A percentile compares a stretch with the other conserved stretches of the same genome.
Evolutionary conservation across 306 rosid species (phyloP).

Genomic region (Neltuma alba): DNA sequence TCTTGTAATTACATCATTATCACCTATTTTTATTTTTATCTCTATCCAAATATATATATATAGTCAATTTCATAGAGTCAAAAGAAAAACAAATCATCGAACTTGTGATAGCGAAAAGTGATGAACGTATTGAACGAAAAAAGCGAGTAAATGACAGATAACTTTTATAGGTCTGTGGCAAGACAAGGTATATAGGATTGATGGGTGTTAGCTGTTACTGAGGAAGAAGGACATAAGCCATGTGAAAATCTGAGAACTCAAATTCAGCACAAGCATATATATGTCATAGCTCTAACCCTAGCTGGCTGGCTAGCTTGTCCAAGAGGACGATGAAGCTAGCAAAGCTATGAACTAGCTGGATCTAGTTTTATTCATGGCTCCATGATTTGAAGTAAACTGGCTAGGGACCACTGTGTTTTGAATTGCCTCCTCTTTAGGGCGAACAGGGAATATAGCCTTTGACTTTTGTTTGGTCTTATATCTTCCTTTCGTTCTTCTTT

Average conservation of each 20-base stretch:
- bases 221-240: background rate
- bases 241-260: background rate
- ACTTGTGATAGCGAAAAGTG: background rate
- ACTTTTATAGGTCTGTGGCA: conserved; percentile 7
- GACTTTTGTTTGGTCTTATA: conserved; percentile 3
- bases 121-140: background rate
- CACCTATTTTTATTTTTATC: background rate
- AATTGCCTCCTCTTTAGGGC: conserved; percentile 14
- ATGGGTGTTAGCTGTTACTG: background rate
- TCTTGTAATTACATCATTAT: background rate
- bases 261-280: background rate
- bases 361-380: background rate
- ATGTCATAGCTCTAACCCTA: background rate
- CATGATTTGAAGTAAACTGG: background rate
- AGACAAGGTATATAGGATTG: conserved; percentile 5
- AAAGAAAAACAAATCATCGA: background rate
- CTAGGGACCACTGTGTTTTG: conserved; percentile 28
- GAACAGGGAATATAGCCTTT: conserved; percentile 6
- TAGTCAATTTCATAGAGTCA: background rate
- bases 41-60: background rate
- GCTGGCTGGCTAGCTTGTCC: background rate
- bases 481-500: background rate
- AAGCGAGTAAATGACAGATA: background rate
- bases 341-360: background rate
- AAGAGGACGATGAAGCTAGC: background rate